A percentile compares a stretch with the other conserved stretches of the same genome.
Evolutionary conservation across 306 rosid species (phyloP).

Genomic region (Acmispon strigosus): DNA sequence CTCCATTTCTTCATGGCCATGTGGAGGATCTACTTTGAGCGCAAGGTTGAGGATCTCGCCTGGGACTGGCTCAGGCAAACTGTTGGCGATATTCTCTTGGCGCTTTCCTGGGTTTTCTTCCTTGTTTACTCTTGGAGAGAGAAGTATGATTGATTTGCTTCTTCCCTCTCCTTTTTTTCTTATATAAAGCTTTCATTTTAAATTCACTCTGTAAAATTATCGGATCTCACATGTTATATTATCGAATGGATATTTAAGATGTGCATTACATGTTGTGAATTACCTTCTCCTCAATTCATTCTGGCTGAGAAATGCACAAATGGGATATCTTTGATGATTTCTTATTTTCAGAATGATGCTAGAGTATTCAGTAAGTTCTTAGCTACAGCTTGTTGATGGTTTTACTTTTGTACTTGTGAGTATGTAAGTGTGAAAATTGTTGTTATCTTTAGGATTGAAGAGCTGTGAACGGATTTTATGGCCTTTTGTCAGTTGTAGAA

Average conservation of each 20-base stretch:
- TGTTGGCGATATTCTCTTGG: constrained; percentile 73
- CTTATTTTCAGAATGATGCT: not conserved
- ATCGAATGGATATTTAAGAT: constrained; percentile 8
- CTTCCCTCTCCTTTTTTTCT: not conserved
- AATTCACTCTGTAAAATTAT: constrained; percentile 28
- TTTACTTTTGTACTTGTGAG: not conserved
- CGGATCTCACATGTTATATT: constrained; percentile 9
- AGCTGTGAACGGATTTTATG: not conserved
- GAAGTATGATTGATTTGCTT: constrained; percentile 69
- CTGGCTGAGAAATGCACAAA: not conserved
- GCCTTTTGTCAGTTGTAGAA: not conserved
- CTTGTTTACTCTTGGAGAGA: constrained; percentile 89
- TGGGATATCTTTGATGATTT: not conserved
- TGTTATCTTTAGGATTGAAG: not conserved
- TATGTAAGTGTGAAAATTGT: not conserved
- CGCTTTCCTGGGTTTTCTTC: constrained; percentile 79
- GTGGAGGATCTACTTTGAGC: constrained; percentile 79
- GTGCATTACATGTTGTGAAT: constrained; percentile 10
- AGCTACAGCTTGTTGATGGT: not conserved
- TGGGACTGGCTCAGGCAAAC: constrained; percentile 96
- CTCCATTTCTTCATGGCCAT: constrained; percentile 75
- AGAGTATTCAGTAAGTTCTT: not conserved
- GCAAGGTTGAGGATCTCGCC: constrained; percentile 81
- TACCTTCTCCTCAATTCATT: not conserved
- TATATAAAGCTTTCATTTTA: constrained; percentile 6